phyloP scores from a whole-genome alignment of 176 grass and related monocot genomes.

The Oryza officinalis region DNA sequence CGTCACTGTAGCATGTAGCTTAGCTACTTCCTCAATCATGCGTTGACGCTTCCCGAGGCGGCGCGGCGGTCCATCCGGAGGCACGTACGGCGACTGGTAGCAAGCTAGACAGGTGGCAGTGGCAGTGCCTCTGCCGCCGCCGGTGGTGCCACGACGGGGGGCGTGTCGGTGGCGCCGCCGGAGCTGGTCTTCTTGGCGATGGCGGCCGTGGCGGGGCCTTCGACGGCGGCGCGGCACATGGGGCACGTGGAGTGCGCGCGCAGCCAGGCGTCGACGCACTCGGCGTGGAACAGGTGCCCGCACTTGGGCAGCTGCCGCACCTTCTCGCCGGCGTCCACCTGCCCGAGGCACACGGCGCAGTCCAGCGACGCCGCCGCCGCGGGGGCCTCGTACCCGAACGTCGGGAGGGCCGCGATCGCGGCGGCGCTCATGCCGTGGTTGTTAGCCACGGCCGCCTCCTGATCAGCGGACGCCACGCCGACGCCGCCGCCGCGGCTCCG shows the following conservation, averaged over 20 bases:
- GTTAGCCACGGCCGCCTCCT: neutral
- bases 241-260: constrained; percentile 58
- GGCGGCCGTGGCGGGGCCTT: neutral
- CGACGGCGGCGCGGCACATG: constrained; percentile 62
- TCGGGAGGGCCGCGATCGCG: constrained; percentile 55
- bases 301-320: constrained; percentile 58
- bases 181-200: constrained; percentile 9
- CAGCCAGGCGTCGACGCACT: constrained; percentile 76
- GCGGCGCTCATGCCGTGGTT: constrained; percentile 29
- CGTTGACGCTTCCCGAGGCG: neutral
- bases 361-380: neutral
- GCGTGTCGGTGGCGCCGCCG: neutral
- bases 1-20: neutral
- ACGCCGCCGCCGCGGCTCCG: neutral
- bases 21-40: constrained; percentile 18
- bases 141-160: neutral
- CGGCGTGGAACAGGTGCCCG: constrained; percentile 69
- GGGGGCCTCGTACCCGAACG: neutral
- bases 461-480: neutral
- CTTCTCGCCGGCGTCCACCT: constrained; percentile 56
- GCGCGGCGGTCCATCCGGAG: neutral
- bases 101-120: constrained; percentile 36
- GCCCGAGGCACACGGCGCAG: constrained; percentile 69
- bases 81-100: neutral
- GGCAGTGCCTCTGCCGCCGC: neutral